Evolutionary conservation across 176 grass and related monocot species (phyloP), one percentile per base, ranked within the genome.

Genomic region (Cenchrus purpureus): DNA sequence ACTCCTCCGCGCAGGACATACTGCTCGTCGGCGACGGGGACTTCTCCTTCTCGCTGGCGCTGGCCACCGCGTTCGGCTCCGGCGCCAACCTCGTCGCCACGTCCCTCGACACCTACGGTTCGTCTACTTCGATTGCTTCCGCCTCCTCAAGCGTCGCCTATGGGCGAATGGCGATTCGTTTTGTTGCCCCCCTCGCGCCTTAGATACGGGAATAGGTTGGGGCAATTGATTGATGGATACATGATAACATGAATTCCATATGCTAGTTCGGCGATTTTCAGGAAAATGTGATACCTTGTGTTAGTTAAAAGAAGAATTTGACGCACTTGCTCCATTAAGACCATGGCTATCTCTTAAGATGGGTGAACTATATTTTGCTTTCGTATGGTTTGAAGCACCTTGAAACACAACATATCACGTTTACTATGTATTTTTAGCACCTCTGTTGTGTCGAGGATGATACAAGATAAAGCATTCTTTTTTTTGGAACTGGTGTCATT

Each of bases 21-120:
- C 65, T 93, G 63, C 54, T 80, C 12, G 51, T 90, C 50, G 91
- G 91, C 40, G 88, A 93, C 44, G 88, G 88, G 37, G 88, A 88
- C 56, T 88, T 93, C 82, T 93, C 88, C 12, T 93, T 90, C 88
- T 82, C 91, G 10, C 52, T 82, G 77, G 56, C 88, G 22, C 88
- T 93, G 64, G 88, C 91, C 84, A 43, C 15, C 25, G 80, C 76
- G 14, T 93, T 93, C 55, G 82, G 91, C 87, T 90, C 91, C 73
- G 87, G 81, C 32, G 59, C 29, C 10, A 90, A 79, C 50, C 68
- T 93, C 50, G 88, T 90, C 34, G 65, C 81, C 60, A 90, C 91
- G 2, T 90, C 91, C 17, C 88, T 88, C 50, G 88, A 93, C 55
- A 55, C 77, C 19, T 73, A 68, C 9, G 85, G 91, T 87, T 50